These are phyloP conservation scores for Yamadazyma scolyti DNA, from an alignment of 805 yeast genomes.

Conservation along the genomic window DNA sequence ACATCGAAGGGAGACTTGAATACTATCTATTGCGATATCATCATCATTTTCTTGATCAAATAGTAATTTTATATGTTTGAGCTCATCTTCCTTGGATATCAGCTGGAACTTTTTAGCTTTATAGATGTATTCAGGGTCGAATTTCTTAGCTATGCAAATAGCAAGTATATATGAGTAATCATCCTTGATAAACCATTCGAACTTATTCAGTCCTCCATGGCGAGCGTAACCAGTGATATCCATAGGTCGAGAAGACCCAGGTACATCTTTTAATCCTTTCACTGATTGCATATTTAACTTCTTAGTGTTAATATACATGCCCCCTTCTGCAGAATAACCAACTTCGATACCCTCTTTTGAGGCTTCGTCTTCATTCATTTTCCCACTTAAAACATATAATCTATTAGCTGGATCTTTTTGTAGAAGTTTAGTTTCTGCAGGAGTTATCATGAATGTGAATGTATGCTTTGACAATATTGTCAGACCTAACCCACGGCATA, in stretches of 20 bases:
- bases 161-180: too few relatives aligned
- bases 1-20: slow-evolving; percentile 67
- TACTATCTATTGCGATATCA: slow-evolving; percentile 63
- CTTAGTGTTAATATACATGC: too few relatives aligned
- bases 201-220: too few relatives aligned
- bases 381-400: slow-evolving; percentile 56
- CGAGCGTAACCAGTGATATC: slow-evolving; percentile 60
- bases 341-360: too few relatives aligned
- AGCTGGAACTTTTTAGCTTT: slow-evolving; percentile 7
- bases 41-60: slow-evolving; percentile 35
- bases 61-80: slow-evolving; percentile 41
- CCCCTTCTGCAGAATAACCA: too few relatives aligned
- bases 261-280: slow-evolving; percentile 71
- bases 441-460: too few relatives aligned
- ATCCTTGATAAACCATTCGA: too few relatives aligned
- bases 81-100: slow-evolving; percentile 49
- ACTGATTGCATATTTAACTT: too few relatives aligned
- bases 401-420: slow-evolving; percentile 11
- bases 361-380: too few relatives aligned
- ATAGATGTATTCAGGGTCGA: slow-evolving; percentile 20
- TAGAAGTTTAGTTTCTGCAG: slow-evolving; percentile 39
- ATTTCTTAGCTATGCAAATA: slow-evolving; percentile 52
- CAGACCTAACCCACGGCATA: too few relatives aligned
- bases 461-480: too few relatives aligned
- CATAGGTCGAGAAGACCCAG: slow-evolving; percentile 81